phyloP scores from a whole-genome alignment of 495 filamentous ascomycete species.

The Aspergillus cristatus region DNA sequence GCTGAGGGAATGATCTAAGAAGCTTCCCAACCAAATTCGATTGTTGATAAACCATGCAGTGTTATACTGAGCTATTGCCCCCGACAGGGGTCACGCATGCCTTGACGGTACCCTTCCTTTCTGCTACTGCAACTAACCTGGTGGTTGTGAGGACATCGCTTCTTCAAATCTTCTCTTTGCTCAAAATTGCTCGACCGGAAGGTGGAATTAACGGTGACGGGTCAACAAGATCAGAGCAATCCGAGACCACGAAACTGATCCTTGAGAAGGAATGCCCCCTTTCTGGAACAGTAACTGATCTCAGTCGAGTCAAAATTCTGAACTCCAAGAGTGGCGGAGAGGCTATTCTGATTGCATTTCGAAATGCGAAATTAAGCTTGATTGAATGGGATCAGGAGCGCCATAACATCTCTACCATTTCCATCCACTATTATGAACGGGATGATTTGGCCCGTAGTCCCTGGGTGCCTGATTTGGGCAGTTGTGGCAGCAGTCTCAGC shows the following conservation, averaged over 20 bases:
- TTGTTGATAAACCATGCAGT: constrained; percentile 44
- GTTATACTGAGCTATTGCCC: constrained; percentile 85
- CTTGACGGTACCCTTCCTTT: constrained; percentile 66
- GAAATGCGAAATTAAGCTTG: constrained; percentile 85
- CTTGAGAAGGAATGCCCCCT: constrained; percentile 76
- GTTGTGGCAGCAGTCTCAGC: constrained; percentile 66
- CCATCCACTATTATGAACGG: constrained; percentile 95
- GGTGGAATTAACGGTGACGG: constrained; percentile 43
- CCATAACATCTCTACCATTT: constrained; percentile 70
- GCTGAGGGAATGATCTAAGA: constrained; percentile 2
- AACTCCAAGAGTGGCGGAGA: constrained; percentile 72
- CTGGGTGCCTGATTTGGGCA: constrained; percentile 61
- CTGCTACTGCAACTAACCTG: constrained; percentile 68
- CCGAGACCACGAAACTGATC: constrained; percentile 63
- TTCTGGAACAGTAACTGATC: constrained; percentile 71
- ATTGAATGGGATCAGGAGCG: constrained; percentile 88
- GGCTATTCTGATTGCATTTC: constrained; percentile 71
- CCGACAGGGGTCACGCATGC: constrained; percentile 90
- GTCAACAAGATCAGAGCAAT: constrained; percentile 12
- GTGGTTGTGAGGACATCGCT: constrained; percentile 82
- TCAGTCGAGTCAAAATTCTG: constrained; percentile 63
- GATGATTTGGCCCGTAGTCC: constrained; percentile 72
- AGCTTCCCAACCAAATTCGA: neutral
- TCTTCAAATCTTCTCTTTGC: constrained; percentile 70
- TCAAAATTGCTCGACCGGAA: constrained; percentile 22